Conservation (phyloP, 257 asterid genomes). For the Lavandula angustifolia region DNA sequence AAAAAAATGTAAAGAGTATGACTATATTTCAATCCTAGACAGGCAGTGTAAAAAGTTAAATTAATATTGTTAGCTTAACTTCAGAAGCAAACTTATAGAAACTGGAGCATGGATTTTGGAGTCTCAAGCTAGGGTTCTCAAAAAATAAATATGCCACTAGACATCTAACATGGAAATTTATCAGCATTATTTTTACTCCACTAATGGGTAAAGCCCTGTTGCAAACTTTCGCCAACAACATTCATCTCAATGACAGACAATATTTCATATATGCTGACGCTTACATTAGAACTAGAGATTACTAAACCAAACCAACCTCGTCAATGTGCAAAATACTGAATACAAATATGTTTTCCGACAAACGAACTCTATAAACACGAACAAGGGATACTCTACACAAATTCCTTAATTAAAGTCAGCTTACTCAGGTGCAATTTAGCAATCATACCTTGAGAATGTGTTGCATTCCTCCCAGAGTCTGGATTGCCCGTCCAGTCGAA, state of each 20-base stretch:
- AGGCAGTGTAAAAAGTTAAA: too few relatives aligned
- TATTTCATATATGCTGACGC: background rate
- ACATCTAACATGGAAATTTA: too few relatives aligned
- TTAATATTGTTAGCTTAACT: too few relatives aligned
- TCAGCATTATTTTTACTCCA: too few relatives aligned
- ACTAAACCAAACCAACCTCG: background rate
- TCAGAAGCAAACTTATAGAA: too few relatives aligned
- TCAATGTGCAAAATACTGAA: background rate
- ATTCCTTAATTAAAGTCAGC: background rate
- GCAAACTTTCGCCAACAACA: background rate
- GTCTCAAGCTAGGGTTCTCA: too few relatives aligned
- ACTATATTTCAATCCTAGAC: too few relatives aligned
- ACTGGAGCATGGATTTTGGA: too few relatives aligned
- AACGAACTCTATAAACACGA: background rate
- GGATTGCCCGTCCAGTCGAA: slow-evolving; percentile 72
- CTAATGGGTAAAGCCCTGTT: too few relatives aligned
- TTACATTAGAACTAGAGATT: background rate
- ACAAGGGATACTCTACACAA: slow-evolving; percentile 1
- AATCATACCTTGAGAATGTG: slow-evolving; percentile 67
- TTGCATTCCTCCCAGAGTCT: slow-evolving; percentile 79
- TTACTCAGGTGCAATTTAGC: background rate
- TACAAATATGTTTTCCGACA: background rate
- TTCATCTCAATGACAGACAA: background rate
- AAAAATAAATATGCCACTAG: too few relatives aligned
- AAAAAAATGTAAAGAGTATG: too few relatives aligned